phyloP scores from a whole-genome alignment of 805 yeast genomes.

The Zygotorulaspora chibaensis region DNA sequence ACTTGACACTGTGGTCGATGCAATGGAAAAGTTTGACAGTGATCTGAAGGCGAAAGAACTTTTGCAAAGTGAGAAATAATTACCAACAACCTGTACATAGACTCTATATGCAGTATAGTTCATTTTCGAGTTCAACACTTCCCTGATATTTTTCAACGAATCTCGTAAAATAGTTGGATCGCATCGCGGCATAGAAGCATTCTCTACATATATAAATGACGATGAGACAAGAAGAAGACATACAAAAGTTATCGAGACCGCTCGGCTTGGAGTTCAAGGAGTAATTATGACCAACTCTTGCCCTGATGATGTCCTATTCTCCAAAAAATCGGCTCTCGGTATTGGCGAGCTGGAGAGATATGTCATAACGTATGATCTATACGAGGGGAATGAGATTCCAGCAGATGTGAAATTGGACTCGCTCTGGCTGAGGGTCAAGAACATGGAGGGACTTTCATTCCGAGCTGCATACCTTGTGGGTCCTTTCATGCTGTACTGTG shows the following conservation, averaged over 20 bases:
- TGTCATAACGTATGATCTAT: slow-evolving; percentile 46
- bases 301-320: slow-evolving; percentile 30
- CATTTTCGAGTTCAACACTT: too few species aligned
- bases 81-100: slow-evolving; percentile 1
- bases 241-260: not conserved
- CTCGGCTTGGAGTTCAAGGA: not conserved
- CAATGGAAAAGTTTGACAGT: slow-evolving; percentile 45
- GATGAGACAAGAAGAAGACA: not conserved
- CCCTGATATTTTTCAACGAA: not conserved
- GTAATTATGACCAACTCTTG: slow-evolving; percentile 1
- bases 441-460: slow-evolving; percentile 44
- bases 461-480: slow-evolving; percentile 75
- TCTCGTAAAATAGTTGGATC: not conserved
- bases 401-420: slow-evolving; percentile 28
- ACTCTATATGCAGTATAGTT: not conserved
- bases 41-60: slow-evolving; percentile 42
- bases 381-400: slow-evolving; percentile 30
- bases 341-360: slow-evolving; percentile 60
- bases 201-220: not conserved
- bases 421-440: slow-evolving; percentile 56
- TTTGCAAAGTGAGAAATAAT: slow-evolving; percentile 13
- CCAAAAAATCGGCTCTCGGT: slow-evolving; percentile 43
- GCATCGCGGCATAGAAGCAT: not conserved
- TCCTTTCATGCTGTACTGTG: slow-evolving; percentile 71
- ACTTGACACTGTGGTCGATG: slow-evolving; percentile 53